These are phyloP conservation scores for Pulveroboletus frians DNA, from an alignment of 768 basidiomycete genomes.

Conservation along the genomic window DNA sequence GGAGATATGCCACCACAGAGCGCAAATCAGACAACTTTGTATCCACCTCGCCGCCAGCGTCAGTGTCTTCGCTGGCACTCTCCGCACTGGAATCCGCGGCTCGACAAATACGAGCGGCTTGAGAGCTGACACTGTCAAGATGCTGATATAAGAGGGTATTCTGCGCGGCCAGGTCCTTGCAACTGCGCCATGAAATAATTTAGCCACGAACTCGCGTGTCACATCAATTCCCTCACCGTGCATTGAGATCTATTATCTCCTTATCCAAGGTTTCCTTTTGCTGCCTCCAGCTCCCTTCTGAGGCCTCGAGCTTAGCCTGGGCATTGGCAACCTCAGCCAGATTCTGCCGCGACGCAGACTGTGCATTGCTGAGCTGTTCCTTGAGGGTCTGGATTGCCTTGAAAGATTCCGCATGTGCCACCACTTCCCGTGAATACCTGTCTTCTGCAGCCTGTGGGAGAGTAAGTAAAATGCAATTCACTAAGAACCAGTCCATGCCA, in stretches of 20 bases:
- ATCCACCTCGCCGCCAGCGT: slow-evolving; percentile 48
- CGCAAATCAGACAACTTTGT: slow-evolving; percentile 68
- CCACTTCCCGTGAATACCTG: slow-evolving; percentile 73
- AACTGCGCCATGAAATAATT: slow-evolving; percentile 36
- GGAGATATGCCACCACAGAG: slow-evolving; percentile 72
- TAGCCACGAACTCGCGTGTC: not conserved
- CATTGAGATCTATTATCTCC: slow-evolving; percentile 66
- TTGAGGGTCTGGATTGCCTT: slow-evolving; percentile 63
- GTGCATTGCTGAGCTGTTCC: slow-evolving; percentile 51
- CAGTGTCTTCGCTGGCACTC: slow-evolving; percentile 38
- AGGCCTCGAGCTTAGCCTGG: slow-evolving; percentile 60
- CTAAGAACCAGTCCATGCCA: slow-evolving; percentile 36
- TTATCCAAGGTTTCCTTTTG: slow-evolving; percentile 75
- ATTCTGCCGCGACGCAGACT: slow-evolving; percentile 53
- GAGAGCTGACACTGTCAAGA: slow-evolving; percentile 76
- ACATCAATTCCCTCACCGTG: slow-evolving; percentile 44
- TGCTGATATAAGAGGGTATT: slow-evolving; percentile 77
- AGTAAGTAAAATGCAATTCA: not conserved
- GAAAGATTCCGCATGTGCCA: slow-evolving; percentile 82
- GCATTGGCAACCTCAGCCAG: slow-evolving; percentile 67
- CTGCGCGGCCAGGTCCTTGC: slow-evolving; percentile 68
- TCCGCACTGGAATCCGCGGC: slow-evolving; percentile 52
- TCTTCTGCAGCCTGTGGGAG: slow-evolving; percentile 62
- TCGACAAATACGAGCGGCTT: slow-evolving; percentile 75
- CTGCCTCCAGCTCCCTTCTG: slow-evolving; percentile 75